A percentile compares a stretch with the other conserved stretches of the same genome.
Conservation (phyloP, 768 basidiomycete species). For the Porphyrellus cyaneotinctus region DNA sequence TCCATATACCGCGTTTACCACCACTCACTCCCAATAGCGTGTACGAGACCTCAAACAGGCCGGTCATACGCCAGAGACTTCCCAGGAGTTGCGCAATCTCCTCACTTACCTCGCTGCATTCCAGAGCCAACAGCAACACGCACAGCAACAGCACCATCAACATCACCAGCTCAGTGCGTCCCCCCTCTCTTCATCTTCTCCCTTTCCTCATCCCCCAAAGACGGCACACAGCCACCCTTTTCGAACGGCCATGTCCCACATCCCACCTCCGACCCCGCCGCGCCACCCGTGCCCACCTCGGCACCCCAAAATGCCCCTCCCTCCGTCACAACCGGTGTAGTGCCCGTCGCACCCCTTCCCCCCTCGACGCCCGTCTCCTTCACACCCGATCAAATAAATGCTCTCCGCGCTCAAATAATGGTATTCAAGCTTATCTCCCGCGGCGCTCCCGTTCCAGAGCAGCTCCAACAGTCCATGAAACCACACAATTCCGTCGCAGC, state of each 20-base stretch:
- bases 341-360: slow-evolving; percentile 47
- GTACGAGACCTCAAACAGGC: slow-evolving; percentile 39
- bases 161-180: slow-evolving; percentile 33
- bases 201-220: slow-evolving; percentile 28
- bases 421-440: slow-evolving; percentile 73
- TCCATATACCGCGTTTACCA: accelerated
- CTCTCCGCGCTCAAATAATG: slow-evolving; percentile 77
- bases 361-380: slow-evolving; percentile 76
- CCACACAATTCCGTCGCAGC: slow-evolving; percentile 56
- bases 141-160: slow-evolving; percentile 27
- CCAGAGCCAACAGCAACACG: slow-evolving; percentile 24
- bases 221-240: slow-evolving; percentile 32
- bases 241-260: slow-evolving; percentile 48
- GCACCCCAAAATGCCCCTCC: slow-evolving; percentile 29
- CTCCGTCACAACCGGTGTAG: slow-evolving; percentile 48
- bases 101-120: slow-evolving; percentile 35
- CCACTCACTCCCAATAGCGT: slow-evolving; percentile 29
- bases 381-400: slow-evolving; percentile 66
- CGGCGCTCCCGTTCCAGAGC: slow-evolving; percentile 63
- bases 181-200: neutral
- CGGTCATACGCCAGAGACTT: slow-evolving; percentile 44
- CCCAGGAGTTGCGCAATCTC: slow-evolving; percentile 41
- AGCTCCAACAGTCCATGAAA: slow-evolving; percentile 66
- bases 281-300: slow-evolving; percentile 23
- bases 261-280: slow-evolving; percentile 8